These are phyloP conservation scores for Monilinia aucupariae DNA, from an alignment of 2,329 filamentous ascomycete genomes.

Conservation along the genomic window DNA sequence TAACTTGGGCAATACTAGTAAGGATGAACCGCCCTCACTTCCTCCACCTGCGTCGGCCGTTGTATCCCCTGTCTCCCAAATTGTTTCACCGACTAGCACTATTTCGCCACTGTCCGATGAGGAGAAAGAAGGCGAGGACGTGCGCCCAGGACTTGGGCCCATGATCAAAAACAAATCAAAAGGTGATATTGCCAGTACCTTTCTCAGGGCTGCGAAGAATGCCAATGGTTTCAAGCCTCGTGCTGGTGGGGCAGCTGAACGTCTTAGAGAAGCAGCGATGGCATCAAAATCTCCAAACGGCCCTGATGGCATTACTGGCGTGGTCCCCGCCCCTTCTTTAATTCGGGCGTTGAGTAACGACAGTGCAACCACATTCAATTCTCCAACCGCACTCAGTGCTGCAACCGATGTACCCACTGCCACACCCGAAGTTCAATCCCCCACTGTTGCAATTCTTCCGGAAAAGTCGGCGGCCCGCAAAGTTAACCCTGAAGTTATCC, in stretches of 20 bases:
- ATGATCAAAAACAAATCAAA: constrained; percentile 78
- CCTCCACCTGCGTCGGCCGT: constrained; percentile 13
- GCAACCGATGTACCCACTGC: constrained; percentile 27
- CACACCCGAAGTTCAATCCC: not conserved
- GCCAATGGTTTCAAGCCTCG: constrained; percentile 77
- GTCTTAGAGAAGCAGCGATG: constrained; percentile 47
- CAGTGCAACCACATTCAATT: constrained; percentile 27
- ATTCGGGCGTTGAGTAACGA: constrained; percentile 40
- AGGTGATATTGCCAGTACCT: constrained; percentile 65
- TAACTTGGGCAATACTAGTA: not conserved
- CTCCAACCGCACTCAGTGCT: too few relatives aligned
- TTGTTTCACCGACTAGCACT: constrained; percentile 12
- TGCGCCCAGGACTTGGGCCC: constrained; percentile 75
- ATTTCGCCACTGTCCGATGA: constrained; percentile 6
- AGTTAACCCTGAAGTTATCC: constrained; percentile 38
- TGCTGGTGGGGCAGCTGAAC: constrained; percentile 78
- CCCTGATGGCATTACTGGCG: constrained; percentile 83
- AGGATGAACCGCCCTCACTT: constrained; percentile 1
- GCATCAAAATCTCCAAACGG: constrained; percentile 57
- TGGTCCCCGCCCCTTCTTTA: constrained; percentile 70
- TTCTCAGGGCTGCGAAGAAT: constrained; percentile 75
- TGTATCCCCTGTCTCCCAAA: constrained; percentile 14
- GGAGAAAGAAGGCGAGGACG: constrained; percentile 30
- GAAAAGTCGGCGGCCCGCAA: constrained; percentile 28
- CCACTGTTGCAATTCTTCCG: not conserved